phyloP scores from a whole-genome alignment of 495 filamentous ascomycete genomes.

The Penicillium roqueforti region DNA sequence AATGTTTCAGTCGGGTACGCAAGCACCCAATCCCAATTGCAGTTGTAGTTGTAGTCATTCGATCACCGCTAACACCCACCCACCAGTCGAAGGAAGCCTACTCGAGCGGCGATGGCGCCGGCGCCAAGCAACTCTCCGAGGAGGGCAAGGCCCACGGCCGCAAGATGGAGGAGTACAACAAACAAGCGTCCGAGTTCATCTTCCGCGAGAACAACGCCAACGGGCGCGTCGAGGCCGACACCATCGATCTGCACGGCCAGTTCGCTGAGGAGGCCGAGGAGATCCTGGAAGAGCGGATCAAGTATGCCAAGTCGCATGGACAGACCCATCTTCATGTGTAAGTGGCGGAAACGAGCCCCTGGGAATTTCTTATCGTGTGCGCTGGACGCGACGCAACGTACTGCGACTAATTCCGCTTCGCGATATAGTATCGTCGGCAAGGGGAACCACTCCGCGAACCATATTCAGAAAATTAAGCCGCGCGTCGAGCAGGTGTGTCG shows the following conservation, averaged over 20 bases:
- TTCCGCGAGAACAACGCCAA: conserved; percentile 86
- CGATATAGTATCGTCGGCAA: conserved; percentile 75
- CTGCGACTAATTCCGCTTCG: not conserved
- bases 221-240: conserved; percentile 66
- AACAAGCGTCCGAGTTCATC: conserved; percentile 86
- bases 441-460: conserved; percentile 76
- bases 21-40: not conserved
- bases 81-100: conserved; percentile 76
- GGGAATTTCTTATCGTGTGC: not conserved
- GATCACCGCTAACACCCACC: conserved; percentile 5
- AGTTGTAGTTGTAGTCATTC: not conserved
- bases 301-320: conserved; percentile 62
- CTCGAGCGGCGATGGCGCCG: conserved; percentile 68
- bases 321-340: conserved; percentile 75
- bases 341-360: conserved; percentile 14
- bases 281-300: conserved; percentile 77
- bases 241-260: conserved; percentile 91
- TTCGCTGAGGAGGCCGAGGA: conserved; percentile 92
- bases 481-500: conserved; percentile 79
- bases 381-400: not conserved
- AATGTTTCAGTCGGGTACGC: conserved; percentile 67
- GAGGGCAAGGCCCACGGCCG: conserved; percentile 79
- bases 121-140: conserved; percentile 74
- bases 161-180: conserved; percentile 77
- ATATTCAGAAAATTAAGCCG: conserved; percentile 88